phyloP scores from a whole-genome alignment of 2,329 filamentous ascomycete genomes.

The Xylaria sp. region DNA sequence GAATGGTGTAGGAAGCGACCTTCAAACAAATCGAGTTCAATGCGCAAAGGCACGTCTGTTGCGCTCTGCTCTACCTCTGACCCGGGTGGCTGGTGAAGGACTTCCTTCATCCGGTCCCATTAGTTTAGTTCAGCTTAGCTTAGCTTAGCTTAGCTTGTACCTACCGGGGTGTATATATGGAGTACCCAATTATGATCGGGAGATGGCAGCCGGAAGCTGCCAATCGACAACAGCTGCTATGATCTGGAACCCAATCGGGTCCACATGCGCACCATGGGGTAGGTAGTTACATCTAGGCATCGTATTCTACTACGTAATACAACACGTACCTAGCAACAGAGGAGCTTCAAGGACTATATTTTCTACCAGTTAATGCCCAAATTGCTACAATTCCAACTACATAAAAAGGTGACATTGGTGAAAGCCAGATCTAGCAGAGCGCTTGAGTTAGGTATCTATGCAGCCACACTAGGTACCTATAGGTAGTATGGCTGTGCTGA shows the following conservation, averaged over 20 bases:
- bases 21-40: not conserved
- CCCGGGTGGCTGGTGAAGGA: not conserved
- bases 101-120: too few species aligned
- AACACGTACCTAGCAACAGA: not conserved
- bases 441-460: not conserved
- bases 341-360: not conserved
- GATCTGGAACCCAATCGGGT: not conserved
- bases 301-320: too few species aligned
- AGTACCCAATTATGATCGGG: too few species aligned
- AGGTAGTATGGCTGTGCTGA: not conserved
- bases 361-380: not conserved
- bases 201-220: not conserved
- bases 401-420: not conserved
- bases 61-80: not conserved
- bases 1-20: not conserved
- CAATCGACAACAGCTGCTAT: not conserved
- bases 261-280: too few species aligned
- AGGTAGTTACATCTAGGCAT: too few species aligned
- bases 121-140: too few species aligned
- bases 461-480: too few species aligned
- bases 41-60: not conserved
- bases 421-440: not conserved
- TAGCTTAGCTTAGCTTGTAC: too few species aligned
- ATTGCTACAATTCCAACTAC: not conserved
- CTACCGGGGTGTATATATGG: too few species aligned